Evolutionary conservation across 257 asterid species (phyloP).

Genomic region (Salvia miltiorrhiza): DNA sequence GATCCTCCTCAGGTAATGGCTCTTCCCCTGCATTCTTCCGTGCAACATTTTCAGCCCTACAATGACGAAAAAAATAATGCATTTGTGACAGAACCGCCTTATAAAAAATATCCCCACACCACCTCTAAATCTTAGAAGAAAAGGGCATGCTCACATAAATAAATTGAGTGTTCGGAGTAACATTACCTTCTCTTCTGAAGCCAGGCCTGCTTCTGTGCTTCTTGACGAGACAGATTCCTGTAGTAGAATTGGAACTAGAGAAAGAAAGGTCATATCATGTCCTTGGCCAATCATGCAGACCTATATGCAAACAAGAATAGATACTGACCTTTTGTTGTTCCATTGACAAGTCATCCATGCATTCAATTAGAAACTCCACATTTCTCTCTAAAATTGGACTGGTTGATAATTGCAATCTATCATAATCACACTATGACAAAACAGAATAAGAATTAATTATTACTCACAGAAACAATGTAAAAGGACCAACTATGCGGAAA

Average conservation of each 20-base stretch:
- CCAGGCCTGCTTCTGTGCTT: slow-evolving; percentile 96
- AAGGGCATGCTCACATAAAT: background rate
- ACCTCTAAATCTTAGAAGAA: background rate
- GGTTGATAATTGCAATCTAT: slow-evolving; percentile 81
- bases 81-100: background rate
- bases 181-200: slow-evolving; percentile 91
- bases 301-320: slow-evolving; percentile 10
- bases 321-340: slow-evolving; percentile 85
- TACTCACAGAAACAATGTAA: background rate
- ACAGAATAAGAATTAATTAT: background rate
- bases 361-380: slow-evolving; percentile 85
- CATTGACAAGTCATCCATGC: slow-evolving; percentile 97
- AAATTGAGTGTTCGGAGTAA: background rate
- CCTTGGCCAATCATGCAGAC: background rate
- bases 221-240: slow-evolving; percentile 93
- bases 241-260: slow-evolving; percentile 89
- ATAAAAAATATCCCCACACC: background rate
- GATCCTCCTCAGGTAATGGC: slow-evolving; percentile 95
- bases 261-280: slow-evolving; percentile 5
- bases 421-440: slow-evolving; percentile 71
- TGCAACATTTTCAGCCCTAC: slow-evolving; percentile 74
- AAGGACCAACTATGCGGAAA: background rate
- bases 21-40: slow-evolving; percentile 93
- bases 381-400: slow-evolving; percentile 84
- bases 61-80: background rate